phyloP scores from a whole-genome alignment of 2,329 filamentous ascomycete genomes.

The Microcyclosporella mali region DNA sequence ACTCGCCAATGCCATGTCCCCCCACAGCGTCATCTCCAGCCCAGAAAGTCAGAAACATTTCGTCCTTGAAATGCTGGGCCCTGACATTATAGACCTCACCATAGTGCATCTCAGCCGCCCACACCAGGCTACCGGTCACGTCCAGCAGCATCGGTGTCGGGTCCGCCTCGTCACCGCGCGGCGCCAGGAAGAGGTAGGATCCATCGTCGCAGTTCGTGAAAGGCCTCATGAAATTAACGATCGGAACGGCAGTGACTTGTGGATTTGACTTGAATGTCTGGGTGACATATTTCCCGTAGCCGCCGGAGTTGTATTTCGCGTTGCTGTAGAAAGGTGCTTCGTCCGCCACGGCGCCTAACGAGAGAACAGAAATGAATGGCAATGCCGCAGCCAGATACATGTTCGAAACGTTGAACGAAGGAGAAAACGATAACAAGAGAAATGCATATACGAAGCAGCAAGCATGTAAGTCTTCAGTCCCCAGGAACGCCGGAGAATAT shows the following conservation, averaged over 20 bases:
- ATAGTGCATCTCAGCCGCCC: slow-evolving; percentile 16
- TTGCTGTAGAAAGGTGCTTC: slow-evolving; percentile 17
- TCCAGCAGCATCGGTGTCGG: slow-evolving; percentile 18
- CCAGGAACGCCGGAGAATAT: no score
- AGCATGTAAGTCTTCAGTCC: no score
- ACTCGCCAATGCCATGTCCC: slow-evolving; percentile 43
- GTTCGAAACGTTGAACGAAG: no score
- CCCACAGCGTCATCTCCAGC: slow-evolving; percentile 43
- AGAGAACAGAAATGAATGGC: background rate
- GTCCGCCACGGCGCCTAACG: slow-evolving; percentile 5
- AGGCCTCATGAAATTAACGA: slow-evolving; percentile 26
- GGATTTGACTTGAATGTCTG: slow-evolving; percentile 31
- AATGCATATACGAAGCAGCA: no score
- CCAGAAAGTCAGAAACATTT: slow-evolving; percentile 46
- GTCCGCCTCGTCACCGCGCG: slow-evolving; percentile 18
- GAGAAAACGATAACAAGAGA: no score
- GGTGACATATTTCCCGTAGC: slow-evolving; percentile 33
- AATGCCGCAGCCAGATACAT: background rate
- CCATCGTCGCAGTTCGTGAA: slow-evolving; percentile 29
- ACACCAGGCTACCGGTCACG: slow-evolving; percentile 10
- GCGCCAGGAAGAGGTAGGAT: slow-evolving; percentile 24
- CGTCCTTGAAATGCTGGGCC: slow-evolving; percentile 40
- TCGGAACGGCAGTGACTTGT: slow-evolving; percentile 28
- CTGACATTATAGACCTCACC: slow-evolving; percentile 43
- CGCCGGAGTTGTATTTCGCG: slow-evolving; percentile 30